A percentile compares a stretch with the other conserved stretches of the same genome.
Conservation (phyloP, 1,284 basidiomycete genomes). For the Cystobasidiaceae sp. region DNA sequence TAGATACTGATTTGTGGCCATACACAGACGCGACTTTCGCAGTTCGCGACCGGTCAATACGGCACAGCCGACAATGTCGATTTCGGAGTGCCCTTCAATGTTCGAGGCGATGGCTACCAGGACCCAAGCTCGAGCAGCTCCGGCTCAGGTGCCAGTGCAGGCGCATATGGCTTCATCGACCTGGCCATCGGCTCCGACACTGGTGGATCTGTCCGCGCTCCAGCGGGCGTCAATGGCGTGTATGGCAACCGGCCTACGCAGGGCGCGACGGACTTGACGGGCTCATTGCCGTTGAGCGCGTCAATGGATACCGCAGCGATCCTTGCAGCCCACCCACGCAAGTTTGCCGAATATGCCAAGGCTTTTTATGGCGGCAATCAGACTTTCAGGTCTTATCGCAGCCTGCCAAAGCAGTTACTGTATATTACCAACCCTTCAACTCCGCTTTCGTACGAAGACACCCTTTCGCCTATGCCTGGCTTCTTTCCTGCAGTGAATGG, state of each 20-base stretch:
- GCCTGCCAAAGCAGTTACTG: conserved; percentile 47
- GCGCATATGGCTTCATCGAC: conserved; percentile 50
- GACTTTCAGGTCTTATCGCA: conserved; percentile 44
- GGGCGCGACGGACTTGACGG: conserved; percentile 48
- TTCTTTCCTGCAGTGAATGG: conserved; percentile 8
- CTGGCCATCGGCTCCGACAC: conserved; percentile 51
- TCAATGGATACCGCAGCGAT: conserved; percentile 42
- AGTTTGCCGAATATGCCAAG: conserved; percentile 40
- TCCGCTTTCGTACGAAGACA: conserved; percentile 33
- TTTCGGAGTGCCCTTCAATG: conserved; percentile 55
- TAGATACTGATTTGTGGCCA: not conserved
- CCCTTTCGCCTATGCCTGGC: conserved; percentile 13
- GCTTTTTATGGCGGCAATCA: conserved; percentile 40
- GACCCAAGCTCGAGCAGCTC: conserved; percentile 51
- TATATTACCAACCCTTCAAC: conserved; percentile 48
- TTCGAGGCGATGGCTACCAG: conserved; percentile 55
- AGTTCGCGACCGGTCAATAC: conserved; percentile 56
- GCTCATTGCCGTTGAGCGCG: conserved; percentile 49
- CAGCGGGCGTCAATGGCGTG: conserved; percentile 50
- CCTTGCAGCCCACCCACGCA: conserved; percentile 44
- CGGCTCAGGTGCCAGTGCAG: conserved; percentile 49
- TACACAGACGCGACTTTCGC: conserved; percentile 52
- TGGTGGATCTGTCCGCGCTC: conserved; percentile 50
- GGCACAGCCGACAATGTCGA: conserved; percentile 56
- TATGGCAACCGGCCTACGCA: conserved; percentile 49